Conservation (phyloP, 2,329 filamentous ascomycete species). For the Talaromyces amestolkiae region DNA sequence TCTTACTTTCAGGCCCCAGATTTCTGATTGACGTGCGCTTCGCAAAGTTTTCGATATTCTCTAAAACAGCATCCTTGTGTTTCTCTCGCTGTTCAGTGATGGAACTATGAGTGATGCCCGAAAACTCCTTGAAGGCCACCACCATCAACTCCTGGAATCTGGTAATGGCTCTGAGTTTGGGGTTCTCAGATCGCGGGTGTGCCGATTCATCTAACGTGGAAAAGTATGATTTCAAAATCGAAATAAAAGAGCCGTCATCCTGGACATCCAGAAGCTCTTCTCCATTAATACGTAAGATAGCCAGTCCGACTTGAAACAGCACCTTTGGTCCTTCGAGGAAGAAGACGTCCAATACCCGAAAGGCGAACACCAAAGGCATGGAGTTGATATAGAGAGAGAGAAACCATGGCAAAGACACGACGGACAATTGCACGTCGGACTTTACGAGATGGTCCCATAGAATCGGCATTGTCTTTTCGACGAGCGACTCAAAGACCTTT, state of each 20-base stretch:
- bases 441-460: slow-evolving; percentile 98
- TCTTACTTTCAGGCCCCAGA: slow-evolving; percentile 91
- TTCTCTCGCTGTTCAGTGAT: slow-evolving; percentile 85
- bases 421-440: slow-evolving; percentile 93
- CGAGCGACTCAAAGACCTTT: slow-evolving; percentile 92
- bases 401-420: slow-evolving; percentile 97
- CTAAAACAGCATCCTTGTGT: slow-evolving; percentile 90
- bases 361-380: slow-evolving; percentile 97
- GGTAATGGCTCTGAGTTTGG: slow-evolving; percentile 89
- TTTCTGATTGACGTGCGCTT: slow-evolving; percentile 96
- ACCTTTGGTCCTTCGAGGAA: slow-evolving; percentile 98
- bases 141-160: slow-evolving; percentile 98
- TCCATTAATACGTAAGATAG: slow-evolving; percentile 95
- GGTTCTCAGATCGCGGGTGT: slow-evolving; percentile 91
- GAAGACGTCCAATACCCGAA: slow-evolving; percentile 94
- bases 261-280: slow-evolving; percentile 90
- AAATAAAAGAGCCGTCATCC: slow-evolving; percentile 96
- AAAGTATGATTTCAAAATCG: slow-evolving; percentile 92
- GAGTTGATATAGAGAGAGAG: slow-evolving; percentile 98
- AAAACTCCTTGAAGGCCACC: slow-evolving; percentile 97
- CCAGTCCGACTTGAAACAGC: slow-evolving; percentile 91
- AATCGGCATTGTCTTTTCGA: slow-evolving; percentile 98
- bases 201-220: slow-evolving; percentile 89
- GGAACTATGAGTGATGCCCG: slow-evolving; percentile 87
- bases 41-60: slow-evolving; percentile 95